phyloP scores from a whole-genome alignment of 805 yeast genomes.

The Cyberlindnera maritima region DNA sequence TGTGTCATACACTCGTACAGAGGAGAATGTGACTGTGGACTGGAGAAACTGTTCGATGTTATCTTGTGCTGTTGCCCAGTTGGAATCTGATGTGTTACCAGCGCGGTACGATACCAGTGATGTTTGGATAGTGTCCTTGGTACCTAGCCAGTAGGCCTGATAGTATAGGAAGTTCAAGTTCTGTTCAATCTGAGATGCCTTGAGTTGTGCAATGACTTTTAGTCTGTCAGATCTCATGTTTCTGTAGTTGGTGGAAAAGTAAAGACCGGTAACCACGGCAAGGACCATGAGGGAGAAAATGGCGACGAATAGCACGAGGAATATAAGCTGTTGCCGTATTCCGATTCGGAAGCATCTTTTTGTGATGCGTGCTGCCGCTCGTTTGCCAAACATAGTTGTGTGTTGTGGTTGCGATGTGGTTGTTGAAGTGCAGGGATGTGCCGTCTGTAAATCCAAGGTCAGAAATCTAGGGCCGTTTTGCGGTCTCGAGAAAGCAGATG shows the following conservation, averaged over 20 bases:
- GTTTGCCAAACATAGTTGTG: slow-evolving; percentile 1
- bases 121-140: slow-evolving; percentile 55
- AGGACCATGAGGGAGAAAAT: slow-evolving; percentile 66
- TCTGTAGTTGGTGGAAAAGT: slow-evolving; percentile 62
- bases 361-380: background rate
- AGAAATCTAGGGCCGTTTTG: background rate
- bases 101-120: slow-evolving; percentile 65
- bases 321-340: slow-evolving; percentile 71
- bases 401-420: background rate
- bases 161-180: slow-evolving; percentile 59
- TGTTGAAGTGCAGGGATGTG: background rate
- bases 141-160: slow-evolving; percentile 64
- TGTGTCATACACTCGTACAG: slow-evolving; percentile 67
- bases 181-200: slow-evolving; percentile 76
- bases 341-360: slow-evolving; percentile 40
- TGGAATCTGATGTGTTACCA: slow-evolving; percentile 59
- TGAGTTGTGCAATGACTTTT: slow-evolving; percentile 75
- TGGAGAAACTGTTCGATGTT: slow-evolving; percentile 60
- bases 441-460: background rate
- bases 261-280: slow-evolving; percentile 73
- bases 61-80: slow-evolving; percentile 45
- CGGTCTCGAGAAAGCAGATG: too few species aligned
- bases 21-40: slow-evolving; percentile 60
- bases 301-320: slow-evolving; percentile 67
- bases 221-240: slow-evolving; percentile 66